Base-by-base conservation (phyloP, 768 basidiomycete genomes). In the Favolaschia claudopus region DNA sequence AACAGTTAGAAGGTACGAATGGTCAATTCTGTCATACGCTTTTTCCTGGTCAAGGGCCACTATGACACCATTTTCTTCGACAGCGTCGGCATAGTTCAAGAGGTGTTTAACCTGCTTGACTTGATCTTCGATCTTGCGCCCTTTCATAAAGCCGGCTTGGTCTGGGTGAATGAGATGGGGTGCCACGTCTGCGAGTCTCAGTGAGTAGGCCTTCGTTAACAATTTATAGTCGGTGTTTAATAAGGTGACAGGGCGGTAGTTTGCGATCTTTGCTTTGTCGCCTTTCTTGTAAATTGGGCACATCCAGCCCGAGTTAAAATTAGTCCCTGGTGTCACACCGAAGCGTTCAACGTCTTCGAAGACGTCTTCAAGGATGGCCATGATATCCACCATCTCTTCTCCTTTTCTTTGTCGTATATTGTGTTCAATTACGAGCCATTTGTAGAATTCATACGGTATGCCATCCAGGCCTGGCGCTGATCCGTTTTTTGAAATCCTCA, bases 121-220 rank as follows among this genome's bases (percentile, higher is more conserved):
- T 0, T 70, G 70, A 49, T 75, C 59, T 0, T 62, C 58, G 4
- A 76, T 72, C 0, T 58, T 17, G 28, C 3, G 4, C 24, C 42
- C 1, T 3, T 27, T 27, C 42, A 24, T 43, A 6, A 77, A 76
- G 0, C 28, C 22, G 24, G 24, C 9, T 43, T 27, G 22, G 28
- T 9, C 1, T 22, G 43, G 50, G 54, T 72, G 72, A 0, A 74
- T 62, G 0, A 68, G 19, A 1, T 12, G 25, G 0, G 38, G 49
- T 15, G 43, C 43, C 13, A 44, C 24, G 4, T 44, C 24, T 2
- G 43, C 43, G 12, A 44, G 27, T 44, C 43, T 44, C 27, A 44
- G 25, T 44, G 43, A 27, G 43, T 44, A 13, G 19, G 8, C 13
- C 27, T 44, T 44, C 5, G 42, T 44, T 25, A 44, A 5, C 14